Conservation (phyloP, 2,329 filamentous ascomycete species). For the Ophiostoma angusticollis region DNA sequence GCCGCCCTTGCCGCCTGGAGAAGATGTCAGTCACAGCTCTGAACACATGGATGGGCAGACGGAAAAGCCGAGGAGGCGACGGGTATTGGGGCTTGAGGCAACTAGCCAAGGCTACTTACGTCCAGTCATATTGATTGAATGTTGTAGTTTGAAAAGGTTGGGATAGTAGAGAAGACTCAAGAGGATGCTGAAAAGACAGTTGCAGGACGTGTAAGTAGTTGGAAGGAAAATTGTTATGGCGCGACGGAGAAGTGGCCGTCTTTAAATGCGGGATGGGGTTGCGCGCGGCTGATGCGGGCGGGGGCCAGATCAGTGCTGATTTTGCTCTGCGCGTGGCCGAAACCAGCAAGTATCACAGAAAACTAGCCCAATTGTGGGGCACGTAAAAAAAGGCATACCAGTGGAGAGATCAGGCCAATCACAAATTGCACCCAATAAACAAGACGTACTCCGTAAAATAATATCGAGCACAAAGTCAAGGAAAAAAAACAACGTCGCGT, state of each 20-base stretch:
- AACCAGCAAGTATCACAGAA: not conserved
- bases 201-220: not conserved
- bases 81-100: conserved; percentile 14
- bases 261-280: conserved; percentile 15
- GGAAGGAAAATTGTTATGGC: conserved; percentile 3
- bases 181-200: not conserved
- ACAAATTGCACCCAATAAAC: conserved; percentile 10
- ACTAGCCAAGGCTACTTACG: conserved; percentile 14
- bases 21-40: conserved; percentile 25
- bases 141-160: conserved; percentile 13
- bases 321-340: conserved; percentile 4
- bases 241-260: conserved; percentile 8
- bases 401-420: conserved; percentile 9
- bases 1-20: conserved; percentile 78
- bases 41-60: not conserved
- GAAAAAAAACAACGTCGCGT: not conserved
- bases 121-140: conserved; percentile 15
- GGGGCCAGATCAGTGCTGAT: conserved; percentile 15
- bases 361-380: not conserved
- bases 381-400: not conserved
- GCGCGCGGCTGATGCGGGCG: conserved; percentile 10
- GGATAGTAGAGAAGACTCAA: conserved; percentile 4
- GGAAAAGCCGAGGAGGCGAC: conserved; percentile 18
- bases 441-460: too few relatives aligned
- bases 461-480: not conserved